Conservation (phyloP, 164 flowering plant species). For the Piper betle region DNA sequence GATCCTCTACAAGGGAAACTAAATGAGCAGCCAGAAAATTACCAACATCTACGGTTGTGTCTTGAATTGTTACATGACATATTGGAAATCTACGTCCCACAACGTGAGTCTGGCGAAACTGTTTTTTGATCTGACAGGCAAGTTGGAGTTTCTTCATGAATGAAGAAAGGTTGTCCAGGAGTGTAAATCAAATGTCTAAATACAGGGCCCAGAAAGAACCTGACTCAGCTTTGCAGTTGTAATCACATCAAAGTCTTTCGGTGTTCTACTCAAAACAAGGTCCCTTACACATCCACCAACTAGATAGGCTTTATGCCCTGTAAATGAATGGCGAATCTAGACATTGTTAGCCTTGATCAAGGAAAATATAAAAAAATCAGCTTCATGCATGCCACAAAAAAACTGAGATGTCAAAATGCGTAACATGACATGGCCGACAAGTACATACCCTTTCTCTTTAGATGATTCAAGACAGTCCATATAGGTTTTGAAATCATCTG, state of each 20-base stretch:
- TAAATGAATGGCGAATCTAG: neutral
- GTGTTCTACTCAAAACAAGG: slow-evolving; percentile 48
- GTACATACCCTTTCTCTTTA: slow-evolving; percentile 26
- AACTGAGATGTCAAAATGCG: neutral
- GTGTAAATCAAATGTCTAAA: neutral
- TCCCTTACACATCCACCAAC: slow-evolving; percentile 99
- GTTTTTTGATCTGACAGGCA: slow-evolving; percentile 31
- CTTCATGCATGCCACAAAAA: neutral
- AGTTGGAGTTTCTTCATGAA: neutral
- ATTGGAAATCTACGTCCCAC: slow-evolving; percentile 79
- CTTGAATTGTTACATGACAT: slow-evolving; percentile 43
- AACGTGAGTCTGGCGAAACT: slow-evolving; percentile 28
- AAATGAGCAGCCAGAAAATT: neutral
- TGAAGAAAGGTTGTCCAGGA: neutral
- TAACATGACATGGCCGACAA: neutral
- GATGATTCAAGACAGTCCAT: slow-evolving; percentile 31
- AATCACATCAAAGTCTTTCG: slow-evolving; percentile 91
- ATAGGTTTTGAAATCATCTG: slow-evolving; percentile 28
- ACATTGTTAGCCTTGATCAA: too few relatives aligned
- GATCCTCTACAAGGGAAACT: neutral
- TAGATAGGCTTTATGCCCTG: slow-evolving; percentile 73
- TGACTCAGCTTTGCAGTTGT: slow-evolving; percentile 65
- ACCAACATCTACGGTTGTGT: slow-evolving; percentile 54
- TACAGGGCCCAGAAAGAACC: slow-evolving; percentile 21
- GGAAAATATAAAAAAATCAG: neutral